phyloP scores from a whole-genome alignment of 1,284 basidiomycete species.

The Tilletia walkeri region DNA sequence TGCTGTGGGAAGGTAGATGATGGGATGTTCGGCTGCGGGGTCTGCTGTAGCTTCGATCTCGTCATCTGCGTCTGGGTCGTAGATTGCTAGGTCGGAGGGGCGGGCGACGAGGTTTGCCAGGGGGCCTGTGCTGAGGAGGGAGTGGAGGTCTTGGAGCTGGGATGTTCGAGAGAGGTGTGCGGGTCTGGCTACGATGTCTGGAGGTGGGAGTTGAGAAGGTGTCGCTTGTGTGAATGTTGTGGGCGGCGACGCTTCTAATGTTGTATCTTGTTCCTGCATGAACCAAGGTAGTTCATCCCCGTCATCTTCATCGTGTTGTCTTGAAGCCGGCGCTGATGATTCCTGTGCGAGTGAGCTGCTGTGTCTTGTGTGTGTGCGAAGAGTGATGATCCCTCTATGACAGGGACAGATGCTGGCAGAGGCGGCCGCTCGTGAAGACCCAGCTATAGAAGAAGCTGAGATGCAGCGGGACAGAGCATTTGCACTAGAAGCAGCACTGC shows the following conservation, averaged over 20 bases:
- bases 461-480: too few species aligned
- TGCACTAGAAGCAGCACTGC: too few species aligned
- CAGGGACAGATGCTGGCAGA: too few species aligned
- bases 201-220: background rate
- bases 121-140: background rate
- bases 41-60: background rate
- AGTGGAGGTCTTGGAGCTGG: slow-evolving; percentile 3
- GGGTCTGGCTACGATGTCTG: background rate
- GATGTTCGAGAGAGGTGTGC: slow-evolving; percentile 1
- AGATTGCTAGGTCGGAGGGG: background rate
- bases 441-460: too few species aligned
- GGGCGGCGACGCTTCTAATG: background rate
- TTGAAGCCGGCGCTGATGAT: background rate
- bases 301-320: background rate
- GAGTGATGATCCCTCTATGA: too few species aligned
- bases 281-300: slow-evolving; percentile 9
- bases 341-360: too few species aligned
- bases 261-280: slow-evolving; percentile 5
- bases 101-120: background rate
- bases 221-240: background rate
- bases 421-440: too few species aligned
- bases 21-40: slow-evolving; percentile 1
- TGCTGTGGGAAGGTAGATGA: slow-evolving; percentile 12
- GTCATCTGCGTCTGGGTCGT: background rate
- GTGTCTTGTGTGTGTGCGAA: too few species aligned